Evolutionary conservation across 1,284 basidiomycete genomes (phyloP).

Genomic region (Cronartium quercuum): DNA sequence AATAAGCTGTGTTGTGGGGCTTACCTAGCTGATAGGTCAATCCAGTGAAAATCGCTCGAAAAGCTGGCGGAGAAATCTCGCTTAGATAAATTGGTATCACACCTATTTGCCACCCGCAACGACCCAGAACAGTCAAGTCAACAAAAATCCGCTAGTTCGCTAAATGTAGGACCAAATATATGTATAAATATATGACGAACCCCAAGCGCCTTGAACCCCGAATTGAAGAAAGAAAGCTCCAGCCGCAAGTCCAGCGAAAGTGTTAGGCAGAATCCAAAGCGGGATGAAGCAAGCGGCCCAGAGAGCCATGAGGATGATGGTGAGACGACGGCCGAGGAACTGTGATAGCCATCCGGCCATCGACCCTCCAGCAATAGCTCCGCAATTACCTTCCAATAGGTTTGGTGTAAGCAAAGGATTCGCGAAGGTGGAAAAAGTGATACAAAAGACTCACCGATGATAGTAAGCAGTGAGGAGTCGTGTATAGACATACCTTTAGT

Average conservation of each 20-base stretch:
- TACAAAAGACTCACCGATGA: conserved; percentile 7
- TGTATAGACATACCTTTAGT: conserved; percentile 41
- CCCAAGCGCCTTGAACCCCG: conserved; percentile 44
- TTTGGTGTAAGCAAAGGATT: conserved; percentile 32
- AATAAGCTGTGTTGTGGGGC: conserved; percentile 47
- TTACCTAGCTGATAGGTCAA: conserved; percentile 82
- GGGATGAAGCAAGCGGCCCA: conserved; percentile 54
- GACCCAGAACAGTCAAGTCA: not conserved
- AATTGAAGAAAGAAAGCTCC: conserved; percentile 66
- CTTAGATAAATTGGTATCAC: conserved; percentile 77
- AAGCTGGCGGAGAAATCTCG: conserved; percentile 84
- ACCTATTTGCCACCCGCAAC: conserved; percentile 38
- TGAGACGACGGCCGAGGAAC: conserved; percentile 78
- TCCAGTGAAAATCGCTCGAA: conserved; percentile 86
- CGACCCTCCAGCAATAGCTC: conserved; percentile 58
- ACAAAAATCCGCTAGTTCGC: not conserved
- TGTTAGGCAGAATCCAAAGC: conserved; percentile 51
- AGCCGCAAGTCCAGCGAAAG: conserved; percentile 48
- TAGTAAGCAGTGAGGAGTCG: conserved; percentile 16
- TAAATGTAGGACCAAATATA: conserved; percentile 41
- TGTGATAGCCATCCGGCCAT: conserved; percentile 74
- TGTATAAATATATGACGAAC: conserved; percentile 46
- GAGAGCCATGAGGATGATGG: conserved; percentile 61
- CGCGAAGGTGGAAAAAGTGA: not conserved
- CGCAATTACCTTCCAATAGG: conserved; percentile 45